phyloP scores from a whole-genome alignment of 2,329 filamentous ascomycete genomes.

The Trichoderma atrobrunneum region DNA sequence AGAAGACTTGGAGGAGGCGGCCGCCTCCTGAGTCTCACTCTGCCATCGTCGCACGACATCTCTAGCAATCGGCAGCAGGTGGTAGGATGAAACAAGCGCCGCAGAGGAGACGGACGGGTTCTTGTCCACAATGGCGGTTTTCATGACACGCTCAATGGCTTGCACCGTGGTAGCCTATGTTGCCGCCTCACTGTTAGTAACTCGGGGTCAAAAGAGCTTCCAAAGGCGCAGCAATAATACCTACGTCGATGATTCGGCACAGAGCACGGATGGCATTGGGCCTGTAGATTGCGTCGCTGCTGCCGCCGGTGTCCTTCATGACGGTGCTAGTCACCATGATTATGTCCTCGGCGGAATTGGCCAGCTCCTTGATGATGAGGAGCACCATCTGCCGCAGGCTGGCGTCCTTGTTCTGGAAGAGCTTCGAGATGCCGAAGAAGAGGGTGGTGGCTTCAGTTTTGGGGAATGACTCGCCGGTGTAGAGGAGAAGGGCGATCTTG shows the following conservation, averaged over 20 bases:
- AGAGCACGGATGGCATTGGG: conserved; percentile 94
- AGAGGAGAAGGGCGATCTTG: conserved; percentile 93
- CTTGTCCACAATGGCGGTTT: conserved; percentile 99
- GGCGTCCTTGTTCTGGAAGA: conserved; percentile 99
- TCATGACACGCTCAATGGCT: conserved; percentile 96
- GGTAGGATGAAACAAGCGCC: conserved; percentile 93
- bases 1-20: conserved; percentile 82
- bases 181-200: conserved; percentile 1
- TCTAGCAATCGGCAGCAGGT: conserved; percentile 90
- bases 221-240: conserved; percentile 31
- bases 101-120: conserved; percentile 96
- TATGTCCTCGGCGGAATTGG: conserved; percentile 92
- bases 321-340: conserved; percentile 99
- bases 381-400: conserved; percentile 98
- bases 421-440: conserved; percentile 98
- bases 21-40: conserved; percentile 96
- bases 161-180: conserved; percentile 84
- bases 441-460: conserved; percentile 96
- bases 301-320: conserved; percentile 98
- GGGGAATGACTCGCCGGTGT: conserved; percentile 95
- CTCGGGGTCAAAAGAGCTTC: conserved; percentile 21
- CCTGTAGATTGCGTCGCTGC: conserved; percentile 89
- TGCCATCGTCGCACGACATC: conserved; percentile 98
- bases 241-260: conserved; percentile 93
- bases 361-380: conserved; percentile 95